Percentiles rank a stretch among this genome's conserved stretches.
phyloP scores from a whole-genome alignment of 331 rosid species.

The Spiraea crenata region DNA sequence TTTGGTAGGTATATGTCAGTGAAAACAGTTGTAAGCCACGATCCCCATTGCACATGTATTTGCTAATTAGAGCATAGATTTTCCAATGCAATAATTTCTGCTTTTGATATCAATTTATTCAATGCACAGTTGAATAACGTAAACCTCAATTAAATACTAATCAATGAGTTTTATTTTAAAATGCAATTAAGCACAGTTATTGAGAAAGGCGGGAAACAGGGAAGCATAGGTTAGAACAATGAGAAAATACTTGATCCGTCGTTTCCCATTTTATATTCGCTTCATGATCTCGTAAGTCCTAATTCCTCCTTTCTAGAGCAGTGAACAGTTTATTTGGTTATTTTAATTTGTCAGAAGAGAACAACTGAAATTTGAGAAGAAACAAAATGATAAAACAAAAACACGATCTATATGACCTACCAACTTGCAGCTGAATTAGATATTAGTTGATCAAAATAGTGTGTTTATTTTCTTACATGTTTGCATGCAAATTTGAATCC shows the following conservation, averaged over 20 bases:
- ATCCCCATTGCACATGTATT: constrained; percentile 3
- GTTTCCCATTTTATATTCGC: constrained; percentile 7
- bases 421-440: no score
- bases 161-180: background rate
- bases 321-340: background rate
- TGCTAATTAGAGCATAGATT: background rate
- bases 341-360: background rate
- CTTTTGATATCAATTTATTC: background rate
- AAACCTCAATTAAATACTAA: background rate
- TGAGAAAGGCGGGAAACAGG: constrained; percentile 17
- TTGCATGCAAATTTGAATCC: no score
- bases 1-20: background rate
- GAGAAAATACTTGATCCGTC: constrained; percentile 3
- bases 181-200: constrained; percentile 9
- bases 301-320: background rate
- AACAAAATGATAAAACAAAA: background rate
- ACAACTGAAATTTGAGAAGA: constrained; percentile 4
- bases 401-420: background rate
- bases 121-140: background rate
- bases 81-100: background rate
- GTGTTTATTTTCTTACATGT: no score
- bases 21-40: constrained; percentile 8
- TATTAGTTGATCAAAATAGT: no score
- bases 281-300: background rate
- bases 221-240: constrained; percentile 7